Evolutionary conservation across 2,329 filamentous ascomycete species (phyloP).

Genomic region (Polytolypa hystricis): DNA sequence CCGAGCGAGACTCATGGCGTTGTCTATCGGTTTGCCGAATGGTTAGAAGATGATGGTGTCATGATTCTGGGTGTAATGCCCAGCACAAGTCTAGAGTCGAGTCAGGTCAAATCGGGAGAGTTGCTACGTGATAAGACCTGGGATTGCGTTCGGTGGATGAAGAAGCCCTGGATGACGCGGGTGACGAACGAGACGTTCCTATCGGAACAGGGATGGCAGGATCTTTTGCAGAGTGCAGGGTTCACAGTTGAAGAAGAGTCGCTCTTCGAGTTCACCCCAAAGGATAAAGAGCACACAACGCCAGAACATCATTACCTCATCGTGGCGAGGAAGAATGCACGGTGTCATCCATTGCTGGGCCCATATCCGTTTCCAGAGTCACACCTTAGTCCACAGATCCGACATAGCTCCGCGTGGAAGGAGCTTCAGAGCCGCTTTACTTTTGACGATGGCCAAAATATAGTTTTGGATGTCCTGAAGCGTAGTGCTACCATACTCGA

Average conservation of each 20-base stretch:
- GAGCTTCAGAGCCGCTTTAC: no score
- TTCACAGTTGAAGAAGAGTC: slow-evolving; percentile 1
- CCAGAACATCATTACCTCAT: no score
- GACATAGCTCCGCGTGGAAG: no score
- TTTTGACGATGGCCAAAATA: no score
- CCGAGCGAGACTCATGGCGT: slow-evolving; percentile 9
- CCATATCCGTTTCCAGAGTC: slow-evolving; percentile 3
- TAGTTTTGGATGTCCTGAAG: no score
- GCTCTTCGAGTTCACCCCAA: slow-evolving; percentile 2
- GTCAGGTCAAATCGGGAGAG: not conserved
- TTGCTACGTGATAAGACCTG: slow-evolving; percentile 9
- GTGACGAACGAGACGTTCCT: slow-evolving; percentile 8
- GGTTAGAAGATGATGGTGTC: slow-evolving; percentile 9
- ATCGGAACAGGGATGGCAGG: slow-evolving; percentile 1
- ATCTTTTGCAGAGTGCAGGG: slow-evolving; percentile 1
- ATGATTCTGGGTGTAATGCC: slow-evolving; percentile 8
- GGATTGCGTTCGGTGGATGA: slow-evolving; percentile 7
- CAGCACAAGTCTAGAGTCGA: slow-evolving; percentile 2
- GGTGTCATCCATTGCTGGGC: not conserved
- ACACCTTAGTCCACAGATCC: not conserved
- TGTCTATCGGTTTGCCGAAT: slow-evolving; percentile 9
- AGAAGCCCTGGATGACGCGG: slow-evolving; percentile 10
- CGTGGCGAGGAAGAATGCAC: not conserved
- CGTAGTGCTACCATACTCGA: no score
- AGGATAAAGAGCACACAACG: slow-evolving; percentile 2